A percentile compares a stretch with the other conserved stretches of the same genome.
phyloP scores from a whole-genome alignment of 2,329 filamentous ascomycete genomes.

The Lasiodiplodia citricola region DNA sequence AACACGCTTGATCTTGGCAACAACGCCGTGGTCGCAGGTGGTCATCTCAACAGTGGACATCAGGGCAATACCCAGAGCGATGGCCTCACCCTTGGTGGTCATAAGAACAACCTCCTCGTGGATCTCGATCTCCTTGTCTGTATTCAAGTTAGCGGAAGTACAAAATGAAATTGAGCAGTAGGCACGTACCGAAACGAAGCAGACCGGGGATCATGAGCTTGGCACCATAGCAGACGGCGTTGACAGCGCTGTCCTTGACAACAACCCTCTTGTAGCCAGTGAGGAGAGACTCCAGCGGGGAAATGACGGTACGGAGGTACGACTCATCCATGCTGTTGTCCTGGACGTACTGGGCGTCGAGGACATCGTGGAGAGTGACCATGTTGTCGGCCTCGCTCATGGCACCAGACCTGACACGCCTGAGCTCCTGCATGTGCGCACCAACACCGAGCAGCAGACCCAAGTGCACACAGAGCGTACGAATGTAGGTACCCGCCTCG shows the following conservation, averaged over 20 bases:
- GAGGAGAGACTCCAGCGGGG: slow-evolving; percentile 89
- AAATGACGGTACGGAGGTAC: slow-evolving; percentile 88
- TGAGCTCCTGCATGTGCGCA: slow-evolving; percentile 97
- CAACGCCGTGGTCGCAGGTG: slow-evolving; percentile 95
- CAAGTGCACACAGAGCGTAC: slow-evolving; percentile 95
- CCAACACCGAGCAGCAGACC: slow-evolving; percentile 80
- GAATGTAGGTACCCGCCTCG: slow-evolving; percentile 98
- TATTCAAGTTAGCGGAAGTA: slow-evolving; percentile 29
- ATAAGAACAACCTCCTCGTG: slow-evolving; percentile 97
- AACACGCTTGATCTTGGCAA: slow-evolving; percentile 98
- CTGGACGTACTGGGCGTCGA: slow-evolving; percentile 94
- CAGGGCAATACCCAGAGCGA: slow-evolving; percentile 92
- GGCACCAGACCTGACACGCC: slow-evolving; percentile 89
- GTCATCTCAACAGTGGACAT: slow-evolving; percentile 99
- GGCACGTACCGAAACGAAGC: slow-evolving; percentile 77
- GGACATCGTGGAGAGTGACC: slow-evolving; percentile 92
- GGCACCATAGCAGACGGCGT: slow-evolving; percentile 97
- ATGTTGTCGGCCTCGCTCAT: slow-evolving; percentile 91
- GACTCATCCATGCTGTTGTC: slow-evolving; percentile 96
- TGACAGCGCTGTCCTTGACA: slow-evolving; percentile 95
- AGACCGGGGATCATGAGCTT: slow-evolving; percentile 99
- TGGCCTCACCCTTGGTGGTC: slow-evolving; percentile 99
- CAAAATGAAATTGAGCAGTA: not conserved
- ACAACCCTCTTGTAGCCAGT: slow-evolving; percentile 95
- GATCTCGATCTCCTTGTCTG: slow-evolving; percentile 87